Evolutionary conservation across 2,329 filamentous ascomycete species (phyloP), one percentile per base, ranked within the genome.

Genomic region (Drechslerella dactyloides): DNA sequence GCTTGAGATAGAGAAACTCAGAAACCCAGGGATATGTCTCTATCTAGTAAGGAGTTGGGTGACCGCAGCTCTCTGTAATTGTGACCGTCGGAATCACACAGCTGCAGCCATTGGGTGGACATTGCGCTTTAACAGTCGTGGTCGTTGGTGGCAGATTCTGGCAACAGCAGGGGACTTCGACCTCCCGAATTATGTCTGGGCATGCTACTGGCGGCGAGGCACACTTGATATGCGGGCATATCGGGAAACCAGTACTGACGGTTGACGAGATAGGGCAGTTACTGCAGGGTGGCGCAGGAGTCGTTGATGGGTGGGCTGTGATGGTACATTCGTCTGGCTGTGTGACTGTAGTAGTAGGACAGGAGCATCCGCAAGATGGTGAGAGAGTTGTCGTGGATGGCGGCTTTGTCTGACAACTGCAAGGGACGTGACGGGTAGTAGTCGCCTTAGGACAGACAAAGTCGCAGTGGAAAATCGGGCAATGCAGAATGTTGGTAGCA

Each of bases 31-130:
- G n/a, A n/a, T n/a, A n/a, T n/a, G 8, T 33, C 27, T 3, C 8
- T 8, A 8, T 8, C 8, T 33, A 48, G 17, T 61, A 62, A 19
- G 44, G 30, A 15, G 65, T 69, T 24, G 58, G 17, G 8, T 37
- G 4, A n/a, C 8, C 6, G 13, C 65, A 63, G 19, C 53, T 24
- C 13, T 63, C 58, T 1, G 65, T 70, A 1, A 35, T 52, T 1
- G 65, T 70, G 11, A 59, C n/a, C 2, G 58, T 70, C 7, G 65
- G 65, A n/a, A 70, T 70, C 4, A 70, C 53, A 30, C 65, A 70
- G 19, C 17, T 58, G 17, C 65, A 70, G 10, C 65, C 65, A 21
- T 70, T 70, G 1, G 65, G 59, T 44, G 65, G 65, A 17, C 65
- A 70, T 35, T 70, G 42, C 4, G 58, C 58, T 15, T 48, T 46